A percentile compares a stretch with the other conserved stretches of the same genome.
These are phyloP conservation scores for Amoebophrya sp. DNA, from an alignment of 169 alveolate species.

Conservation along the genomic window DNA sequence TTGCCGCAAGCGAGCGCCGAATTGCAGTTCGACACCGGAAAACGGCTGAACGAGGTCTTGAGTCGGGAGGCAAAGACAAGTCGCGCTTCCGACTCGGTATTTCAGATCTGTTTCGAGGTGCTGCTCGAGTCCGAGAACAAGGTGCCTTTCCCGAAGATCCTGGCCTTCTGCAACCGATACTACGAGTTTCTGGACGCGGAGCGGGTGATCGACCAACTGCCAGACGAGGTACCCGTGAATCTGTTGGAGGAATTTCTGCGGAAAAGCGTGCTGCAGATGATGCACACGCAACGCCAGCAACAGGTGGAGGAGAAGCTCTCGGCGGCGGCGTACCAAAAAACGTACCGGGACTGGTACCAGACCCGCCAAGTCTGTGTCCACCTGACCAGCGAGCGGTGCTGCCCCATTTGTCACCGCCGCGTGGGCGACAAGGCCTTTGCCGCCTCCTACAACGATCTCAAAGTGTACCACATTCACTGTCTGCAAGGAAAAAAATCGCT, in stretches of 20 bases:
- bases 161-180: neutral
- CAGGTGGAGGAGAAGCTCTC: neutral
- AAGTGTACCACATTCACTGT: neutral
- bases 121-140: too few relatives aligned
- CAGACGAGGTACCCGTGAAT: neutral
- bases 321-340: neutral
- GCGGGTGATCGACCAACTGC: neutral
- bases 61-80: too few relatives aligned
- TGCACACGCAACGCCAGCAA: neutral
- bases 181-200: neutral
- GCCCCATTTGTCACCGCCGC: neutral
- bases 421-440: neutral
- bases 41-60: too few relatives aligned
- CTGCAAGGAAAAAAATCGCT: neutral
- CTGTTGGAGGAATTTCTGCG: neutral
- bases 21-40: too few relatives aligned
- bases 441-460: neutral
- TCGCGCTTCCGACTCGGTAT: too few relatives aligned
- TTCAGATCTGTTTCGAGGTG: too few relatives aligned
- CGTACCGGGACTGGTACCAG: conserved; percentile 11
- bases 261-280: neutral
- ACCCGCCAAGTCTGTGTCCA: neutral
- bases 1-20: too few relatives aligned
- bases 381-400: neutral
- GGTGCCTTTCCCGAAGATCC: neutral